Base-by-base conservation (phyloP, 495 filamentous ascomycete species). In the Hypoxylon crocopeplum region DNA sequence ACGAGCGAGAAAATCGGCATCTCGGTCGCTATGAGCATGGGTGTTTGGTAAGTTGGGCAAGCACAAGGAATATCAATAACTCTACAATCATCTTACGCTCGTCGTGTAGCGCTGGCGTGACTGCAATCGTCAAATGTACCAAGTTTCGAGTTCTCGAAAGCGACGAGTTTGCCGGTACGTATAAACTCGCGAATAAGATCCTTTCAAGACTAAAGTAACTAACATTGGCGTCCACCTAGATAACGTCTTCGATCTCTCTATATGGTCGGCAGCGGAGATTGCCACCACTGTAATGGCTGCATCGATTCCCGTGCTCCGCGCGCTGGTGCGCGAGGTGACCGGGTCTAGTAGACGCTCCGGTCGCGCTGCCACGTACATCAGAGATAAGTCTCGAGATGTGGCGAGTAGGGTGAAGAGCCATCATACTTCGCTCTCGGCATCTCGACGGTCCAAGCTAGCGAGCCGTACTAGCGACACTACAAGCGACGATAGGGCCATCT, bases 21-120 rank as follows among this genome's bases (percentile, higher is more conserved):
- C 3, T 59, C 62, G 0, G n/a, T 72, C n/a, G 72, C 69, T 27
- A 75, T 77, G 73, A 71, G 74, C 51, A 70, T 75, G 65, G 73
- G 73, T 1, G 40, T 75, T 22, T 69, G 75, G 74, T 77, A 51
- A 62, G 74, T 56, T 5, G n/a, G 20, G n/a, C 15, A 12, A 5
- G 27, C 4, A 37, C 2, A 39, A 7, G 10, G 1, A 13, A 19
- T 27, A 11, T n/a, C n/a, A n/a, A n/a, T n/a, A n/a, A n/a, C n/a
- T n/a, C n/a, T n/a, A 5, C 32, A 5, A 25, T 24, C 13, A 22
- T 33, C 47, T 59, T 19, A 46, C 45, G 25, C n/a, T n/a, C 8
- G n/a, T 19, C 3, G 21, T 17, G 40, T 27, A 72, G 69, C 27
- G 69, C 69, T 42, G 68, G 68, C 8, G 44, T 61, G 36, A 66